A percentile compares a stretch with the other conserved stretches of the same genome.
Conservation (phyloP, 2,329 filamentous ascomycete species). For the Colletotrichum sp. region DNA sequence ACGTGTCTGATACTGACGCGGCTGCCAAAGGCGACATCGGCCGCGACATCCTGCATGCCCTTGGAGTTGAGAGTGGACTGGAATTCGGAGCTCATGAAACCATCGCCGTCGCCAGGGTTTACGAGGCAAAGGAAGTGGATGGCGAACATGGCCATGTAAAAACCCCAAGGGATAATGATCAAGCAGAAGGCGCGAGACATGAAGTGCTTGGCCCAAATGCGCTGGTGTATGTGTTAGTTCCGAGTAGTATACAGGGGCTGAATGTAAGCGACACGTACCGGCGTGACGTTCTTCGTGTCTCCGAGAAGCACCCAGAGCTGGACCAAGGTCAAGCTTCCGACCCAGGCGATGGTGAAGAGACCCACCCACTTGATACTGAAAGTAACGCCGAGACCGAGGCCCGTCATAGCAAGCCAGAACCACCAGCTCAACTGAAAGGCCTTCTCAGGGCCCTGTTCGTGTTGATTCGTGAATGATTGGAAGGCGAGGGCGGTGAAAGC, state of each 20-base stretch:
- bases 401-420: constrained; percentile 93
- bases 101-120: constrained; percentile 96
- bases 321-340: constrained; percentile 85
- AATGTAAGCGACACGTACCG: constrained; percentile 52
- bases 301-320: constrained; percentile 96
- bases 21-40: constrained; percentile 89
- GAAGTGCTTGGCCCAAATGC: constrained; percentile 92
- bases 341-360: constrained; percentile 98
- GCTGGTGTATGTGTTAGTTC: constrained; percentile 43
- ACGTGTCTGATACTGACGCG: constrained; percentile 86
- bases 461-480: constrained; percentile 93
- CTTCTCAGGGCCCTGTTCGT: constrained; percentile 87
- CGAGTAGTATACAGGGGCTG: background rate
- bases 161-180: constrained; percentile 84
- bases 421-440: constrained; percentile 93
- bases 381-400: constrained; percentile 86
- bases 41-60: constrained; percentile 92
- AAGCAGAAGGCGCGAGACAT: constrained; percentile 90
- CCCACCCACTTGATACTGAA: constrained; percentile 99
- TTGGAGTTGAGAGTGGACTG: constrained; percentile 97
- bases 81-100: constrained; percentile 99
- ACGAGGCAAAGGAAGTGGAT: constrained; percentile 94
- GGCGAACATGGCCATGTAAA: constrained; percentile 97
- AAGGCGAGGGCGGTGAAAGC: constrained; percentile 90
- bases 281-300: constrained; percentile 83